phyloP scores from a whole-genome alignment of 352 stramenopile genomes.

The Phytophthora idaei region DNA sequence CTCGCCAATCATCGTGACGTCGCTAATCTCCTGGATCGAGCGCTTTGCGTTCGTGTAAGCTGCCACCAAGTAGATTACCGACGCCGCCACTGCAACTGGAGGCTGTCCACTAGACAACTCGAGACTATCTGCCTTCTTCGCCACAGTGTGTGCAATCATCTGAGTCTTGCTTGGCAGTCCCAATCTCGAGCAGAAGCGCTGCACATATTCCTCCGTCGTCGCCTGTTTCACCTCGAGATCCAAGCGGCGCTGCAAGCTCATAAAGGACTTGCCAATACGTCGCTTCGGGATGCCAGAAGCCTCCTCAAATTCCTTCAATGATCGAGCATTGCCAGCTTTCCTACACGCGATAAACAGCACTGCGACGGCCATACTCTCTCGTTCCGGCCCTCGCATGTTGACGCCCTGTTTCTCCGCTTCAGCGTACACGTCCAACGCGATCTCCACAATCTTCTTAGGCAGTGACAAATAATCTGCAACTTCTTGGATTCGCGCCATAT shows the following conservation, averaged over 20 bases:
- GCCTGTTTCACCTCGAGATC: slow-evolving; percentile 73
- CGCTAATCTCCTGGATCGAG: slow-evolving; percentile 82
- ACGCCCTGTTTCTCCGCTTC: slow-evolving; percentile 72
- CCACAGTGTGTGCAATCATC: slow-evolving; percentile 75
- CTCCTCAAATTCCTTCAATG: slow-evolving; percentile 80
- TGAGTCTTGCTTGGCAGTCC: slow-evolving; percentile 80
- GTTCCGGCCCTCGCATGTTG: slow-evolving; percentile 66
- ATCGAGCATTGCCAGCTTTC: slow-evolving; percentile 65
- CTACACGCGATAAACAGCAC: slow-evolving; percentile 80
- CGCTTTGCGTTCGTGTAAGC: slow-evolving; percentile 83
- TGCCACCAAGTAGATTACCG: slow-evolving; percentile 83
- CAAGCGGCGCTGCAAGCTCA: slow-evolving; percentile 58
- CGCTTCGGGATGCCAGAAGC: slow-evolving; percentile 76
- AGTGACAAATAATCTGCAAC: slow-evolving; percentile 70
- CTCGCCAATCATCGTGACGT: slow-evolving; percentile 80
- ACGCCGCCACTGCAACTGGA: slow-evolving; percentile 73
- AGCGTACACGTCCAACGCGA: slow-evolving; percentile 70
- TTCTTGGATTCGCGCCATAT: slow-evolving; percentile 69
- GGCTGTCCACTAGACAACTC: slow-evolving; percentile 74
- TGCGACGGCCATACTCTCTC: slow-evolving; percentile 68
- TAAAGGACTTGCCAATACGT: slow-evolving; percentile 82
- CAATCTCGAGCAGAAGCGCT: slow-evolving; percentile 76
- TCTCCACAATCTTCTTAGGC: slow-evolving; percentile 75
- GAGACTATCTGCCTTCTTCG: slow-evolving; percentile 72
- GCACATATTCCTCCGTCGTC: slow-evolving; percentile 78